Evolutionary conservation across 768 basidiomycete genomes (phyloP).

Genomic region (Hemileccinum rubropunctum): DNA sequence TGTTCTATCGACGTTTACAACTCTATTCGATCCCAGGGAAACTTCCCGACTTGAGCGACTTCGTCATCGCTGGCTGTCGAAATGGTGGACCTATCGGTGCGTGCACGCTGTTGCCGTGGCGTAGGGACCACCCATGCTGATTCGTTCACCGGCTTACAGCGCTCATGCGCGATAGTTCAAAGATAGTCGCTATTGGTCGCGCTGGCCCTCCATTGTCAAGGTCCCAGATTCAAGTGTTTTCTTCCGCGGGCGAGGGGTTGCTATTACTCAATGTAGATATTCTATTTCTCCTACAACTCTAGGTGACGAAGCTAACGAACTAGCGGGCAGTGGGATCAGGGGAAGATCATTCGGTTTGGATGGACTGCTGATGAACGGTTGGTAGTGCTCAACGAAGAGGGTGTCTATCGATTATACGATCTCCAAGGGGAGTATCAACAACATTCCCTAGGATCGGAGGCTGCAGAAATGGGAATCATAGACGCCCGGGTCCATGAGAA

Average conservation of each 20-base stretch:
- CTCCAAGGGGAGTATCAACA: slow-evolving; percentile 84
- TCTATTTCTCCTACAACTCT: neutral
- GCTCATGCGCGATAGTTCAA: slow-evolving; percentile 81
- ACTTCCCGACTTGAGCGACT: slow-evolving; percentile 75
- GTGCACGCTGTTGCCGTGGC: slow-evolving; percentile 9
- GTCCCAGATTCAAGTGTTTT: slow-evolving; percentile 85
- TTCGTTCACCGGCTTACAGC: slow-evolving; percentile 43
- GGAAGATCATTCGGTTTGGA: slow-evolving; percentile 76
- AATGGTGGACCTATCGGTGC: slow-evolving; percentile 89
- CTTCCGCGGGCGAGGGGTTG: slow-evolving; percentile 75
- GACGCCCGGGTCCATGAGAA: slow-evolving; percentile 85
- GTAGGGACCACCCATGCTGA: slow-evolving; percentile 3
- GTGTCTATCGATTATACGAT: slow-evolving; percentile 87
- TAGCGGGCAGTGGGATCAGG: slow-evolving; percentile 82
- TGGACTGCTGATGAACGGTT: slow-evolving; percentile 84
- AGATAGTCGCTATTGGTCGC: slow-evolving; percentile 69
- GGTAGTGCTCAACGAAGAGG: slow-evolving; percentile 87
- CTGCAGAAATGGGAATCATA: slow-evolving; percentile 76
- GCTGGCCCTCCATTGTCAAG: slow-evolving; percentile 57
- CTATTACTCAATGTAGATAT: slow-evolving; percentile 70
- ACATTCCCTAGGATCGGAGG: slow-evolving; percentile 79
- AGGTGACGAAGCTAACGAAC: slow-evolving; percentile 10
- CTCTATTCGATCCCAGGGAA: slow-evolving; percentile 82
- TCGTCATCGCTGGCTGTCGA: slow-evolving; percentile 74
- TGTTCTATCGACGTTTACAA: slow-evolving; percentile 85